Conservation (phyloP, 2,329 filamentous ascomycete genomes). For the Gliomastix tumulicola region DNA sequence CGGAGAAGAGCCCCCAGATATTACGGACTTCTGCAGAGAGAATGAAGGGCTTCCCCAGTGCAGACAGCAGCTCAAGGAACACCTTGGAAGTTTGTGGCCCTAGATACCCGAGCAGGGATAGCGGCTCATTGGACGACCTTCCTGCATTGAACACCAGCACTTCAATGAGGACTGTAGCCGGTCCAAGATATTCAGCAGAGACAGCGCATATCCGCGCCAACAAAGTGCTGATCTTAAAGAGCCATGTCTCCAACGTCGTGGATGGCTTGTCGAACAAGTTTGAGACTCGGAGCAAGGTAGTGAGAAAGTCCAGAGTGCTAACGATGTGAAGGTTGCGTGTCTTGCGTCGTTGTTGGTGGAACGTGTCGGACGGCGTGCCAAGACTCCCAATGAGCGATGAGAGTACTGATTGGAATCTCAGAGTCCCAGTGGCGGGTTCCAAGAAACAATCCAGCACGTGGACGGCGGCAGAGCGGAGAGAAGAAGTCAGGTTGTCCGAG, state of each 20-base stretch:
- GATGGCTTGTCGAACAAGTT: slow-evolving; percentile 56
- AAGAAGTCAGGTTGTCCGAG: slow-evolving; percentile 42
- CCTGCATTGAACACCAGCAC: slow-evolving; percentile 66
- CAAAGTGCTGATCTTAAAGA: slow-evolving; percentile 75
- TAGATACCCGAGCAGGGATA: slow-evolving; percentile 88
- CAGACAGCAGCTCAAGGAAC: slow-evolving; percentile 72
- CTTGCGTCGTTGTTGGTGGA: slow-evolving; percentile 56
- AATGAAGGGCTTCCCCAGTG: slow-evolving; percentile 68
- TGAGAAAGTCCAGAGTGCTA: slow-evolving; percentile 59
- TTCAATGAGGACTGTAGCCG: slow-evolving; percentile 64
- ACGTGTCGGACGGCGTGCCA: slow-evolving; percentile 35
- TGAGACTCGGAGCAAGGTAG: slow-evolving; percentile 63
- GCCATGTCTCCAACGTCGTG: slow-evolving; percentile 63
- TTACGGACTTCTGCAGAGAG: slow-evolving; percentile 56
- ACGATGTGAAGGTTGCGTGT: slow-evolving; percentile 49
- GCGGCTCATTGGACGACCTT: slow-evolving; percentile 64
- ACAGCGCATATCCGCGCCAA: slow-evolving; percentile 70
- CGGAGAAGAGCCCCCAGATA: slow-evolving; percentile 81
- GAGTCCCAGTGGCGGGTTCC: slow-evolving; percentile 58
- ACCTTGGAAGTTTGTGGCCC: slow-evolving; percentile 76
- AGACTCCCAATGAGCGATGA: slow-evolving; percentile 50
- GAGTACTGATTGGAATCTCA: slow-evolving; percentile 72
- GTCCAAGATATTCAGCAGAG: slow-evolving; percentile 56
- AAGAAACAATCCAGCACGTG: slow-evolving; percentile 75
- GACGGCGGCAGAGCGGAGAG: slow-evolving; percentile 65